Evolutionary conservation across 2,329 filamentous ascomycete species (phyloP).

Genomic region (Ceratocystiopsis sp.): DNA sequence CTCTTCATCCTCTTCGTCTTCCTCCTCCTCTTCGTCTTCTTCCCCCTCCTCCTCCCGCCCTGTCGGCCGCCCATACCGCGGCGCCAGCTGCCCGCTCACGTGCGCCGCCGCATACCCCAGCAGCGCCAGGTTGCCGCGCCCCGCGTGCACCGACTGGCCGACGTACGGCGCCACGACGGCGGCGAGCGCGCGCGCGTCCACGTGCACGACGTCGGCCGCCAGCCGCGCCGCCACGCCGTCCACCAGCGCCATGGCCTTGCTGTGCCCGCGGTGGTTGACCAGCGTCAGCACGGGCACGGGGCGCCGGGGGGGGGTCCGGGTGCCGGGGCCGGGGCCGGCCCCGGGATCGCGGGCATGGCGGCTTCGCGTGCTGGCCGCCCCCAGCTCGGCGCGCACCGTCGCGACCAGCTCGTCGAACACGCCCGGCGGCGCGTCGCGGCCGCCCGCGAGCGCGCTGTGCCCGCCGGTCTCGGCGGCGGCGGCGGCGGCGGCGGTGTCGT

Average conservation of each 20-base stretch:
- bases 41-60: no score
- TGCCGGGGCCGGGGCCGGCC: no score
- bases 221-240: constrained; percentile 21
- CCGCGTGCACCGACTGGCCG: constrained; percentile 36
- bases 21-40: no score
- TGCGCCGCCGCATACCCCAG: constrained; percentile 40
- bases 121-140: constrained; percentile 32
- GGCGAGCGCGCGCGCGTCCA: constrained; percentile 55
- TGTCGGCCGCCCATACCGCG: constrained; percentile 17
- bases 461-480: no score
- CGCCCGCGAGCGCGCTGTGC: not conserved
- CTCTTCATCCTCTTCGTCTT: no score
- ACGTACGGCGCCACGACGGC: constrained; percentile 53
- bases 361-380: constrained; percentile 10
- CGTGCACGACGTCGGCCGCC: constrained; percentile 46
- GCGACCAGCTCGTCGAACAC: constrained; percentile 16
- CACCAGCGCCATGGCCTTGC: constrained; percentile 13
- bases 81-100: constrained; percentile 30
- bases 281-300: constrained; percentile 20
- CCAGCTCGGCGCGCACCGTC: constrained; percentile 17
- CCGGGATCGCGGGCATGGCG: constrained; percentile 11
- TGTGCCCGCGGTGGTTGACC: constrained; percentile 17
- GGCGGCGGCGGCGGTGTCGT: constrained; percentile 1
- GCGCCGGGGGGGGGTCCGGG: constrained; percentile 13
- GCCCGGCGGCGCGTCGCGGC: constrained; percentile 9